Evolutionary conservation across 148 eudicot genomes (phyloP).

Genomic region (Rhododendron kiyosumense): DNA sequence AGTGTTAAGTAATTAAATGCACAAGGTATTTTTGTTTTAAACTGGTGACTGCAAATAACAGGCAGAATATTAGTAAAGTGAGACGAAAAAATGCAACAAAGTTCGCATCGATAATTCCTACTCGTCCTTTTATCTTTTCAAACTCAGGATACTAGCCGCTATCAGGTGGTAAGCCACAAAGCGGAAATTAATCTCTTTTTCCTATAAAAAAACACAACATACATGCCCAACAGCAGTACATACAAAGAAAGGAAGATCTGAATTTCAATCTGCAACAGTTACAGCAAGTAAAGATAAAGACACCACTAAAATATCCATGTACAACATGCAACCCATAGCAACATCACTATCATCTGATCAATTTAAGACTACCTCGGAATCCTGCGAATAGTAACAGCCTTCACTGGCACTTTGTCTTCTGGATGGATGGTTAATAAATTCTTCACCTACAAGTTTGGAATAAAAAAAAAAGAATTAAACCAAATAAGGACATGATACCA

Average conservation of each 20-base stretch:
- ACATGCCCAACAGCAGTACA: neutral
- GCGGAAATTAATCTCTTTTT: neutral
- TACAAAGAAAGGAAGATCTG: neutral
- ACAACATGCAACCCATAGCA: neutral
- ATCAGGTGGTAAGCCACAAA: neutral
- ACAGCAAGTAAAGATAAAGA: neutral
- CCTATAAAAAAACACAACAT: neutral
- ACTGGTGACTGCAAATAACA: neutral
- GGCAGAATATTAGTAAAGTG: neutral
- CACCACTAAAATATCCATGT: neutral
- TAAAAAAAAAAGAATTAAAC: neutral
- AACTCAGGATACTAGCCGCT: neutral
- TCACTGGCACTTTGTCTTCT: constrained; percentile 77
- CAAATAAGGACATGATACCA: neutral
- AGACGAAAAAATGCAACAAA: neutral
- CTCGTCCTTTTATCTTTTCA: neutral
- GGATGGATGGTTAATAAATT: constrained; percentile 85
- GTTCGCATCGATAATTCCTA: neutral
- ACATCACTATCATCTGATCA: neutral
- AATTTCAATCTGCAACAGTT: neutral
- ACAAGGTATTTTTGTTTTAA: neutral
- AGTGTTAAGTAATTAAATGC: neutral
- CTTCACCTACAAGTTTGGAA: constrained; percentile 51
- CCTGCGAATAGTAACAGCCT: constrained; percentile 88
- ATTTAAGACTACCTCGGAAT: constrained; percentile 63